A percentile compares a stretch with the other conserved stretches of the same genome.
Conservation (phyloP, 2,329 filamentous ascomycete genomes). For the Sporothrix humicola region DNA sequence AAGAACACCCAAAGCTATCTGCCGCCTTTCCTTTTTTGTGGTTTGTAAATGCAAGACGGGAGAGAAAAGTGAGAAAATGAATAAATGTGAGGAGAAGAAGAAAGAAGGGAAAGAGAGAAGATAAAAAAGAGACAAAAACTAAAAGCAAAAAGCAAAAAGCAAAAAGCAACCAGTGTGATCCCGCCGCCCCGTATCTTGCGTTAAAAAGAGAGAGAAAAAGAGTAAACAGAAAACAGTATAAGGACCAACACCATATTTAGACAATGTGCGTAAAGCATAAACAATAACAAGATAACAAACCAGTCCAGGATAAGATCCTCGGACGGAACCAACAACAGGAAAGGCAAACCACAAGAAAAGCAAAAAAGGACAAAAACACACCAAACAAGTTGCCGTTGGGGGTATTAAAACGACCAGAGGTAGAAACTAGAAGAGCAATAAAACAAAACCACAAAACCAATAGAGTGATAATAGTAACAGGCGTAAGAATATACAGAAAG, state of each 20-base stretch:
- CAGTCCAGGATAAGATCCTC: too few relatives aligned
- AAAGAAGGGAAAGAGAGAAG: too few relatives aligned
- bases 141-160: too few relatives aligned
- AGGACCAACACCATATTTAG: too few relatives aligned
- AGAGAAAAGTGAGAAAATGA: too few relatives aligned
- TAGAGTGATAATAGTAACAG: conserved; percentile 12
- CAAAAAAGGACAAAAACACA: conserved; percentile 16
- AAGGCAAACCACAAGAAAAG: not conserved
- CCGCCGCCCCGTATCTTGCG: not conserved
- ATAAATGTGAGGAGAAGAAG: too few relatives aligned
- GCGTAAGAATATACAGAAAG: conserved; percentile 14
- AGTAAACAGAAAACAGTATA: not conserved
- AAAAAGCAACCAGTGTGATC: too few relatives aligned
- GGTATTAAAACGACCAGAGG: conserved; percentile 28
- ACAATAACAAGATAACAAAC: conserved; percentile 17
- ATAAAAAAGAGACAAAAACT: too few relatives aligned
- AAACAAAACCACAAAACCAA: not conserved
- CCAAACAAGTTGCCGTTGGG: conserved; percentile 29
- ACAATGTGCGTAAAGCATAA: not conserved
- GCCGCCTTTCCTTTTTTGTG: too few relatives aligned
- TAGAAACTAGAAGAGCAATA: conserved; percentile 3
- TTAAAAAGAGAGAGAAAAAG: not conserved
- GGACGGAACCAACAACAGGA: not conserved
- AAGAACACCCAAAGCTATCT: too few relatives aligned
- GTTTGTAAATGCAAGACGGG: too few relatives aligned